Evolutionary conservation across 176 grass and related monocot genomes (phyloP).

Genomic region (Carex cristatella): DNA sequence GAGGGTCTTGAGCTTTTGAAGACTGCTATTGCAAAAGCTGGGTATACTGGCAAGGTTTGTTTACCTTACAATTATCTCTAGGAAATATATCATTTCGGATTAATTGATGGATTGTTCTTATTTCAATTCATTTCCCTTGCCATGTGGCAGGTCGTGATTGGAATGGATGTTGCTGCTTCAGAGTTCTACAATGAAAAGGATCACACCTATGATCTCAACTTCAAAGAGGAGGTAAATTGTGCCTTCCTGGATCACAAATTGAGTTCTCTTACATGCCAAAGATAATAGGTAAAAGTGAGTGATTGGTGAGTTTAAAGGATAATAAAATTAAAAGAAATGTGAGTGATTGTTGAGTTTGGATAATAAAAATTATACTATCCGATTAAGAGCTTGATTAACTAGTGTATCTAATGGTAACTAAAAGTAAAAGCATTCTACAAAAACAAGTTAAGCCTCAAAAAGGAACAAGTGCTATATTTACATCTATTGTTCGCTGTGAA

Average conservation of each 20-base stretch:
- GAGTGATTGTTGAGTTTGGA: neutral
- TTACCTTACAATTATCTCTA: neutral
- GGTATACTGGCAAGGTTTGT: conserved; percentile 86
- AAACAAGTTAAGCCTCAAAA: neutral
- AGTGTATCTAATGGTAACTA: neutral
- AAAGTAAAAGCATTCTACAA: neutral
- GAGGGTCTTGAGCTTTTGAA: conserved; percentile 97
- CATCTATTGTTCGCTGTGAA: neutral
- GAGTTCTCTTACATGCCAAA: neutral
- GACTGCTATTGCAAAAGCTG: conserved; percentile 82
- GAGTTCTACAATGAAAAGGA: conserved; percentile 92
- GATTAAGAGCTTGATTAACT: neutral
- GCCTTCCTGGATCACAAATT: neutral
- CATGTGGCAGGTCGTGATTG: conserved; percentile 76
- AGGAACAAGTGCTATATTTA: neutral
- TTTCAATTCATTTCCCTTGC: neutral
- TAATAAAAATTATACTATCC: neutral
- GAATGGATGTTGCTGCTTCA: conserved; percentile 99
- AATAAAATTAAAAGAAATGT: neutral
- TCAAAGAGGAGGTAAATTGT: conserved; percentile 74
- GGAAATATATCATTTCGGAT: neutral
- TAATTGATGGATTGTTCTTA: neutral
- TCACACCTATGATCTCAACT: conserved; percentile 88
- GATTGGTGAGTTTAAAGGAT: no score
- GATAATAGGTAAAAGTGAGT: no score